Base-by-base conservation (phyloP, 2,329 filamentous ascomycete species). In the Monilinia fructigena region DNA sequence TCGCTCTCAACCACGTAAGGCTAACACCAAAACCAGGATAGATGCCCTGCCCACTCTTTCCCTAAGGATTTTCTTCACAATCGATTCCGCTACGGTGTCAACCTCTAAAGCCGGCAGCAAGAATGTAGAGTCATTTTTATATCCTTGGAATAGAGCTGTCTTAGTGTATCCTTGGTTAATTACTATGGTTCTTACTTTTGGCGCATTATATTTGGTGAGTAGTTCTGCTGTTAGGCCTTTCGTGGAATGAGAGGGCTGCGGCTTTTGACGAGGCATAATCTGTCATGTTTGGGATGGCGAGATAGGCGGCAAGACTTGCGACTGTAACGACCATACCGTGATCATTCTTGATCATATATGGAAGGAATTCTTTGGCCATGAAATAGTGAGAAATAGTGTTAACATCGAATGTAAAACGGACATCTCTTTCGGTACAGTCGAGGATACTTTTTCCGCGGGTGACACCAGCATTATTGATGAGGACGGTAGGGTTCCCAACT, bases 311-410 rank as follows among this genome's bases (percentile, higher is more conserved):
- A 59, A 86, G 80, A 2, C 84, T 87, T 18, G 89, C 86, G 28
- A 92, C 82, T 0, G 87, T 92, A 28, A 92, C 87, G 52, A 92
- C 76, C 82, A 90, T 90, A 68, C 90, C 89, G 78, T 92, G 89
- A 78, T 91, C 86, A 16, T 74, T 74, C 10, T 77, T 74, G 62
- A 89, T 77, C 82, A 93, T 89, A 70, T 78, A 75, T 0, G 89
- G 89, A 1, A 93, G 79, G 77, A 92, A 92, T 66, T 87, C 83
- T 74, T 86, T 84, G 8, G 83, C 78, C n/a, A 87, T 81, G 80
- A 83, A 87, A 79, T 86, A 91, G 77, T 89, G 89, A 2, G 86
- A 81, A 42, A 92, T 75, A 0, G 86, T 80, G 77, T 92, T 93
- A 72, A 92, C 86, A 67, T 87, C 86, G 75, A 92, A 91, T 62